Percentiles rank a stretch among this genome's conserved stretches.
Evolutionary conservation across 352 stramenopile species (phyloP).

Genomic region (Pythium scleroteichum): DNA sequence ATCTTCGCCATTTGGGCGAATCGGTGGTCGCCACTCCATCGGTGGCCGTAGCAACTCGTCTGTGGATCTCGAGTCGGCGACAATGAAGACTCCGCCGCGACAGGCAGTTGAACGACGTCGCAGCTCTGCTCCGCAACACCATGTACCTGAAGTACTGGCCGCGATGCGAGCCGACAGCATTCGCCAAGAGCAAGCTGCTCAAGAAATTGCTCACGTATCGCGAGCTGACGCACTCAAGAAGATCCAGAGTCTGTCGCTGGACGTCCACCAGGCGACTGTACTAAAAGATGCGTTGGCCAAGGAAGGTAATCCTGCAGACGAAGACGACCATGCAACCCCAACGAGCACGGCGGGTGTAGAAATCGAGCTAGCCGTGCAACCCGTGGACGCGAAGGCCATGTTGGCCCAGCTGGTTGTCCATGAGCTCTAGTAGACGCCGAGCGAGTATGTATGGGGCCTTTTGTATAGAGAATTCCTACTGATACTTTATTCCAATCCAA

Average conservation of each 20-base stretch:
- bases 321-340: constrained; percentile 2
- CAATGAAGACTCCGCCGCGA: background rate
- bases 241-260: constrained; percentile 33
- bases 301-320: background rate
- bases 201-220: constrained; percentile 25
- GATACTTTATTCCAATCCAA: constrained; percentile 2
- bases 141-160: constrained; percentile 17
- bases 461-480: constrained; percentile 1
- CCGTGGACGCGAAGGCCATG: background rate
- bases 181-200: constrained; percentile 24
- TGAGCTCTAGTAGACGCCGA: too few species aligned
- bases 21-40: constrained; percentile 21
- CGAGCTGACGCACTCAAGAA: constrained; percentile 44
- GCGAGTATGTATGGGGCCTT: too few species aligned
- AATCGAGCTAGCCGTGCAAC: constrained; percentile 11
- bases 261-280: constrained; percentile 11
- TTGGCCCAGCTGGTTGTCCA: background rate
- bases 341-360: constrained; percentile 18
- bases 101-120: constrained; percentile 21
- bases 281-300: background rate
- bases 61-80: constrained; percentile 21
- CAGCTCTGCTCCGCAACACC: constrained; percentile 27
- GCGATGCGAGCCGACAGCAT: constrained; percentile 27
- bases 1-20: constrained; percentile 19
- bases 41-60: constrained; percentile 27